Percentiles rank a stretch among this genome's conserved stretches.
phyloP scores from a whole-genome alignment of 2,329 filamentous ascomycete genomes.

The Fusarium albosuccineum region DNA sequence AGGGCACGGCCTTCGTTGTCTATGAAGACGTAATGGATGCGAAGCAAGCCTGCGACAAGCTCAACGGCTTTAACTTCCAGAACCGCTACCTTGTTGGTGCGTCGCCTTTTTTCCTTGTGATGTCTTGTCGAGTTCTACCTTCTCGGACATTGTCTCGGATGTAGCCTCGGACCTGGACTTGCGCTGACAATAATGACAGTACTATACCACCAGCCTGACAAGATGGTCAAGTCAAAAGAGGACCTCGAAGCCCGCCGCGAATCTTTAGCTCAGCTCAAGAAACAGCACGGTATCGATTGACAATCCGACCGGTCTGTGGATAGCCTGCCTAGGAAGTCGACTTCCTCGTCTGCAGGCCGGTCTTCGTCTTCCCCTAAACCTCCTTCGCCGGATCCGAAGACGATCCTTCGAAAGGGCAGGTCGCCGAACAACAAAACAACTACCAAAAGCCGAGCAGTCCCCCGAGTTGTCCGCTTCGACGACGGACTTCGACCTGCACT shows the following conservation, averaged over 20 bases:
- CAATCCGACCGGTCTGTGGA: constrained; percentile 79
- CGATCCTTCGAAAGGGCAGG: constrained; percentile 60
- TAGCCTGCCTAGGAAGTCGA: constrained; percentile 58
- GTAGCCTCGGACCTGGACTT: constrained; percentile 5
- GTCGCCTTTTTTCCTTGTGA: constrained; percentile 53
- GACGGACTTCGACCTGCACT: constrained; percentile 55
- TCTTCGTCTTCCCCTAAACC: constrained; percentile 63
- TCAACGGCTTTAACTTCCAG: constrained; percentile 99
- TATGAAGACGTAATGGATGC: constrained; percentile 99
- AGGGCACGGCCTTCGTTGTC: constrained; percentile 98
- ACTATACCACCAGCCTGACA: constrained; percentile 74
- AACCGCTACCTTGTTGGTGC: constrained; percentile 97
- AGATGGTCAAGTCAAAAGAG: constrained; percentile 86
- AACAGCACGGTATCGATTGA: constrained; percentile 99
- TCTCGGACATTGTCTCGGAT: constrained; percentile 12
- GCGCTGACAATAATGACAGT: constrained; percentile 55
- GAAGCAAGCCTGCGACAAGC: constrained; percentile 98
- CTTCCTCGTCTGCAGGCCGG: constrained; percentile 71
- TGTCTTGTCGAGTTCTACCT: not conserved
- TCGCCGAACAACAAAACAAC: constrained; percentile 51
- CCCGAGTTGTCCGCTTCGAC: constrained; percentile 58
- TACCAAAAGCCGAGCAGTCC: constrained; percentile 54
- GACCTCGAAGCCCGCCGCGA: constrained; percentile 94
- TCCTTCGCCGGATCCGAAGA: constrained; percentile 57
- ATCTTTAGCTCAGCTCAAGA: constrained; percentile 98